A percentile compares a stretch with the other conserved stretches of the same genome.
These are phyloP conservation scores for Cicer bijugum DNA, from an alignment of 306 rosid genomes.

Conservation along the genomic window DNA sequence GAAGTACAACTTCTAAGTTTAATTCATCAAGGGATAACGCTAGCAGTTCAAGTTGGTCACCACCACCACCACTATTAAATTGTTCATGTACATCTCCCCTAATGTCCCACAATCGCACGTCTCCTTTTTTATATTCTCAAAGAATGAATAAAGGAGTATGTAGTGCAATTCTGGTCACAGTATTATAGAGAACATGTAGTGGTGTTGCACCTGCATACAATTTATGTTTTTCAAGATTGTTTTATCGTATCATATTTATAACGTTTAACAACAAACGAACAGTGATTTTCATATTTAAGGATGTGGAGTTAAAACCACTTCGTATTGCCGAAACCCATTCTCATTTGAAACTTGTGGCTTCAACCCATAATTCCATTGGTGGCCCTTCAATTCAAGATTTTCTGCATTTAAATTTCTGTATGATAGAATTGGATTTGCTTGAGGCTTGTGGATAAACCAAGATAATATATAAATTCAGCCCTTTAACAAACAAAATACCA, in stretches of 20 bases:
- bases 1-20: background rate
- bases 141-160: background rate
- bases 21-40: background rate
- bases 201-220: background rate
- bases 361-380: background rate
- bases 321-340: too few species aligned
- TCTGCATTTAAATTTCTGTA: background rate
- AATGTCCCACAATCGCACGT: background rate
- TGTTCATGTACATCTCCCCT: background rate
- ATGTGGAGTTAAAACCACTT: conserved; percentile 4
- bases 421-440: conserved; percentile 17
- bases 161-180: background rate
- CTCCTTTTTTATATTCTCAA: conserved; percentile 1
- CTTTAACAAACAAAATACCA: conserved; percentile 12
- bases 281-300: conserved; percentile 8
- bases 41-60: background rate
- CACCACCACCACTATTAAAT: background rate
- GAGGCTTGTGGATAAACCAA: conserved; percentile 16
- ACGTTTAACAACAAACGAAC: background rate
- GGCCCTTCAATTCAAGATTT: background rate
- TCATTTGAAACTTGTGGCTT: background rate
- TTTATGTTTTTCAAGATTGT: background rate
- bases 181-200: background rate
- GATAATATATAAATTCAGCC: background rate
- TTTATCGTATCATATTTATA: background rate